Evolutionary conservation across 768 basidiomycete genomes (phyloP).

Genomic region (Tephrocybe sp.): DNA sequence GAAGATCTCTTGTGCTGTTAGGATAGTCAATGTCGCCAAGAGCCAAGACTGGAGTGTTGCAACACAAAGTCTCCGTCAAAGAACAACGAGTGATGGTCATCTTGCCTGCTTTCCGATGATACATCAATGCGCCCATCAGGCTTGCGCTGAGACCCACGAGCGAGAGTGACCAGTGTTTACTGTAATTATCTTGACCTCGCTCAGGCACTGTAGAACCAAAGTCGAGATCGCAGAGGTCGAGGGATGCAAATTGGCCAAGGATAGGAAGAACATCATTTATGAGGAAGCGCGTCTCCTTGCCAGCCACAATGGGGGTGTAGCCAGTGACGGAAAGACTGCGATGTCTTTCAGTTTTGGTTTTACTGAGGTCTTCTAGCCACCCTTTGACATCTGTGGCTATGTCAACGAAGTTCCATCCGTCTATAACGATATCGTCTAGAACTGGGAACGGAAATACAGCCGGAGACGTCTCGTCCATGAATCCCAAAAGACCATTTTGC

Average conservation of each 20-base stretch:
- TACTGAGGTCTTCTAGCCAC: not conserved
- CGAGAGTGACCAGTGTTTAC: too few species aligned
- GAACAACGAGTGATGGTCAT: not conserved
- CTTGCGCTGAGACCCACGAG: not conserved
- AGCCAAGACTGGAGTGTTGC: not conserved
- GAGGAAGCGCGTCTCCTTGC: not conserved
- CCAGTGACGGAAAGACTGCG: not conserved
- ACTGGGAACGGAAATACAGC: not conserved
- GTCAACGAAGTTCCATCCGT: constrained; percentile 7
- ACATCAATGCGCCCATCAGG: not conserved
- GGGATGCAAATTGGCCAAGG: too few species aligned
- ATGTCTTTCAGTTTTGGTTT: not conserved
- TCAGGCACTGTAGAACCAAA: too few species aligned
- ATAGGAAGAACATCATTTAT: not conserved
- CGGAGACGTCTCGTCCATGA: not conserved
- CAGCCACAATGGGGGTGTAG: not conserved
- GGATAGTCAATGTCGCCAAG: not conserved
- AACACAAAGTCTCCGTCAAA: not conserved
- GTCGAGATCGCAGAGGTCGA: too few species aligned
- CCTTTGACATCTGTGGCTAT: not conserved
- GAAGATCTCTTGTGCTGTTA: not conserved
- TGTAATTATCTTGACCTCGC: too few species aligned
- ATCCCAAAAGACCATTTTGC: not conserved
- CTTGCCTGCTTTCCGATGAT: not conserved
- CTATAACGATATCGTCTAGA: not conserved